Evolutionary conservation across 352 stramenopile species (phyloP), one percentile per base, ranked within the genome.

Genomic region (Globisporangium middletonii): DNA sequence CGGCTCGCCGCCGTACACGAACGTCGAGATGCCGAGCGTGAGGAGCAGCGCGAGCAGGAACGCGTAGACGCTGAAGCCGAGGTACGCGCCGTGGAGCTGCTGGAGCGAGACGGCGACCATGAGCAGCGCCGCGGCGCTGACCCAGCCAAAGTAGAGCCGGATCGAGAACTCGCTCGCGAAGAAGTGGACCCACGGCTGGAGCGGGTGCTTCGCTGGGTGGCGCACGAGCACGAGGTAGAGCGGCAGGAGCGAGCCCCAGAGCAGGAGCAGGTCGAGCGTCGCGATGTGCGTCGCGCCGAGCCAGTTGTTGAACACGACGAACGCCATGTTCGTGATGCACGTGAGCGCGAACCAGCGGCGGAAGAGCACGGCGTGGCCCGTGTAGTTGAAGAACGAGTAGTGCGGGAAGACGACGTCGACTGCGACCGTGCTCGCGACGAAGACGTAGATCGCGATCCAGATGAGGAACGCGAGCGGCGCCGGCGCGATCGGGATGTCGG

Each of bases 91-190:
- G 45, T 80, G 67, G 28, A 81, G 48, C 57, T 79, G 71, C 60
- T 86, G 72, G 64, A 86, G 55, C 12, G 70, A 77, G 53, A 75
- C 65, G 3, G 76, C 69, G 28, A 84, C 38, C 15, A 68, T 64
- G 50, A 83, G 68, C 33, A 84, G 64, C 18, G 73, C 64, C 18
- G 65, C 62, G 50, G 63, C 55, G 50, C 67, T 83, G 41, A 86
- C 65, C 76, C 76, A 86, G n/a, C 68, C 73, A 33, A 84, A 84
- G 54, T 83, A 83, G 26, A 86, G 53, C 4, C 66, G 62, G 38
- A 86, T 71, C 8, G 76, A 75, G 59, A 86, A 78, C 53, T 86
- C 76, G 35, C 71, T 83, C 59, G 50, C 68, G 46, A 86, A 73
- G 56, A 83, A 86, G 55, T 81, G 77, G 53, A 76, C 42, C 73